Evolutionary conservation across 768 basidiomycete species (phyloP).

Genomic region (Suillus weaverae): DNA sequence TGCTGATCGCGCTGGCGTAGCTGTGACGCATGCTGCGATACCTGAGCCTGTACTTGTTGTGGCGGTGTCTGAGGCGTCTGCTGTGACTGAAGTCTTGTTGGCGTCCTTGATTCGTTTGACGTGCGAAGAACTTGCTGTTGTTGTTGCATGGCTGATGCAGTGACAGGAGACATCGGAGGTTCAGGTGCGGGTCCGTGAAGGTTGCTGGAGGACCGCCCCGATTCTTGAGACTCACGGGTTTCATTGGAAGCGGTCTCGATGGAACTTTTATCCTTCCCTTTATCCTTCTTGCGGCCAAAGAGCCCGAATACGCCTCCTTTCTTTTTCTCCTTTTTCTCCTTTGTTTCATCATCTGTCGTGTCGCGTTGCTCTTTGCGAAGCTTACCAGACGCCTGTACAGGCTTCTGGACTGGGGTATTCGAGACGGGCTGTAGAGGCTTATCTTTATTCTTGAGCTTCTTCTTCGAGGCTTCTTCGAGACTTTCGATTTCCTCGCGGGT

Average conservation of each 20-base stretch:
- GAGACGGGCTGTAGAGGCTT: conserved; percentile 37
- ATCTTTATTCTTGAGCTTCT: conserved; percentile 51
- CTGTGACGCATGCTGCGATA: conserved; percentile 63
- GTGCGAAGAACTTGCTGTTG: conserved; percentile 45
- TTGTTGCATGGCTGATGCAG: conserved; percentile 55
- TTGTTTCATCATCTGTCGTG: conserved; percentile 44
- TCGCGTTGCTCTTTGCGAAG: conserved; percentile 46
- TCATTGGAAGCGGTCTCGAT: conserved; percentile 52
- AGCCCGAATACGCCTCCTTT: conserved; percentile 74
- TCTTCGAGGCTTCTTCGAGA: conserved; percentile 45
- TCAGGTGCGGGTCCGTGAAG: conserved; percentile 29
- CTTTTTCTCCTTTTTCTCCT: conserved; percentile 60
- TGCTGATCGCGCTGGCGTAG: conserved; percentile 87
- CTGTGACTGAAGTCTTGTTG: conserved; percentile 22
- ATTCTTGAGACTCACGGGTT: conserved; percentile 61
- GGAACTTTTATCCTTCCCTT: conserved; percentile 62
- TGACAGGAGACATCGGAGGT: conserved; percentile 51
- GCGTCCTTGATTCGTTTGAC: conserved; percentile 20
- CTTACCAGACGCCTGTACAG: conserved; percentile 28
- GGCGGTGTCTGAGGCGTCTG: conserved; percentile 31
- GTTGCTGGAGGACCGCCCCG: conserved; percentile 51
- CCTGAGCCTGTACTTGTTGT: conserved; percentile 37
- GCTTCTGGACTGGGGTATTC: conserved; percentile 18
- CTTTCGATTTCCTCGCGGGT: conserved; percentile 49
- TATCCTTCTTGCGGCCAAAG: conserved; percentile 78